Evolutionary conservation across 345 rosid genomes (phyloP).

Genomic region (Microthlaspi erraticum): DNA sequence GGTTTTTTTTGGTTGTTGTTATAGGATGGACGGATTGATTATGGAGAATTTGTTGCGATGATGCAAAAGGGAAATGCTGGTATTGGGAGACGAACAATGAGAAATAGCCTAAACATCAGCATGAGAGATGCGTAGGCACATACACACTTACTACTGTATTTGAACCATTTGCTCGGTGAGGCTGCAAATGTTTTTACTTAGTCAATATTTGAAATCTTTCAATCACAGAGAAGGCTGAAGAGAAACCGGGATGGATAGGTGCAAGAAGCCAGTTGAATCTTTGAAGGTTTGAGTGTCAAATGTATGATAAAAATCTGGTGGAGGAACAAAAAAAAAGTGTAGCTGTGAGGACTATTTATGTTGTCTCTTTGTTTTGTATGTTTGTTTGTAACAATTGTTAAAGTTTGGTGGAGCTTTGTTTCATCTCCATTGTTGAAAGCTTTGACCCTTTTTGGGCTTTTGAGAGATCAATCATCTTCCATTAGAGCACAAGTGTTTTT

Average conservation of each 20-base stretch:
- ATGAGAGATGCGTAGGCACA: constrained; percentile 70
- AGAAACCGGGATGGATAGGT: constrained; percentile 14
- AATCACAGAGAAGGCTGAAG: constrained; percentile 18
- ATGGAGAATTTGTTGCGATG: constrained; percentile 98
- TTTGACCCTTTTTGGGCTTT: constrained; percentile 21
- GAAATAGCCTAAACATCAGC: constrained; percentile 91
- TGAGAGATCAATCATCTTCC: constrained; percentile 32
- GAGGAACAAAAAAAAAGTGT: constrained; percentile 24
- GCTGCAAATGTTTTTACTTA: constrained; percentile 29
- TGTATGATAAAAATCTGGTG: constrained; percentile 25
- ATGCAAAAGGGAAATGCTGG: constrained; percentile 98
- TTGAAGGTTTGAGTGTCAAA: constrained; percentile 31
- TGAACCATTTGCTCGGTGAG: constrained; percentile 11
- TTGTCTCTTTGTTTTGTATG: constrained; percentile 33
- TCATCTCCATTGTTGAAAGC: constrained; percentile 31
- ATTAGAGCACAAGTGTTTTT: background rate
- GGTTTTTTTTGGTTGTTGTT: background rate
- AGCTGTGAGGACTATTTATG: constrained; percentile 16
- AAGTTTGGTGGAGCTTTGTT: constrained; percentile 34
- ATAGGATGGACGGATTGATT: constrained; percentile 96
- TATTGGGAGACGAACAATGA: constrained; percentile 97
- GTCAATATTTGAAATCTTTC: constrained; percentile 15
- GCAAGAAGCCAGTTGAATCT: constrained; percentile 2
- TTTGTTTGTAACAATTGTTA: constrained; percentile 38
- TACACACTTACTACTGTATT: background rate